phyloP scores from a whole-genome alignment of 805 yeast genomes.

The Saturnispora diversa region DNA sequence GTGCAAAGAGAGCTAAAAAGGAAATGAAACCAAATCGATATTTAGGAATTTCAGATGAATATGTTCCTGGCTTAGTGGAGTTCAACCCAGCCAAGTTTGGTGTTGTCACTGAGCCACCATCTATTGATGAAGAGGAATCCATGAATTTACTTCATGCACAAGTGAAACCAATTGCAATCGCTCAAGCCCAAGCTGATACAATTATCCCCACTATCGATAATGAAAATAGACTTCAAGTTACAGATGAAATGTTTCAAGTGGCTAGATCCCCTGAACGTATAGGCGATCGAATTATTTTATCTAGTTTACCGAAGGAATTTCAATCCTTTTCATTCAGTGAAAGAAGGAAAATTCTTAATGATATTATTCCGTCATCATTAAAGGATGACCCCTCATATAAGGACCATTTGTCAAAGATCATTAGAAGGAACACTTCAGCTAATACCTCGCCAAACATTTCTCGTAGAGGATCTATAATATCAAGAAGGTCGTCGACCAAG shows the following conservation, averaged over 20 bases:
- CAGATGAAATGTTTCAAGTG: slow-evolving; percentile 18
- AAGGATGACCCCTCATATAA: slow-evolving; percentile 26
- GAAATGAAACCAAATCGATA: not conserved
- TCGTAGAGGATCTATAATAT: slow-evolving; percentile 7
- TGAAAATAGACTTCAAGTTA: slow-evolving; percentile 13
- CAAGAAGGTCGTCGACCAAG: slow-evolving; percentile 19
- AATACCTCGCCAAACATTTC: slow-evolving; percentile 9
- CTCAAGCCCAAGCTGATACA: not conserved
- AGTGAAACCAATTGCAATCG: slow-evolving; percentile 27
- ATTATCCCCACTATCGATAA: not conserved
- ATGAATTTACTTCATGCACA: slow-evolving; percentile 18
- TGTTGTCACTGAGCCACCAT: slow-evolving; percentile 10
- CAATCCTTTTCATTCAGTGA: slow-evolving; percentile 47
- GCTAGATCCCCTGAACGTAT: slow-evolving; percentile 30
- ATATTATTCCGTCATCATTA: slow-evolving; percentile 23
- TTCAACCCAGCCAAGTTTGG: slow-evolving; percentile 28
- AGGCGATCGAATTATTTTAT: slow-evolving; percentile 35
- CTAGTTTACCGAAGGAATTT: slow-evolving; percentile 41
- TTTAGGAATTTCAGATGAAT: slow-evolving; percentile 63
- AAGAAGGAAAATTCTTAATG: slow-evolving; percentile 31
- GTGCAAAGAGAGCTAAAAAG: not conserved
- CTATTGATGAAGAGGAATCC: slow-evolving; percentile 9
- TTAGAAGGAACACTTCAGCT: slow-evolving; percentile 23
- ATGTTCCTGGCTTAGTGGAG: slow-evolving; percentile 51
- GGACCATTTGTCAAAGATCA: slow-evolving; percentile 26